phyloP scores from a whole-genome alignment of 495 filamentous ascomycete species.

The Collariella sp. region DNA sequence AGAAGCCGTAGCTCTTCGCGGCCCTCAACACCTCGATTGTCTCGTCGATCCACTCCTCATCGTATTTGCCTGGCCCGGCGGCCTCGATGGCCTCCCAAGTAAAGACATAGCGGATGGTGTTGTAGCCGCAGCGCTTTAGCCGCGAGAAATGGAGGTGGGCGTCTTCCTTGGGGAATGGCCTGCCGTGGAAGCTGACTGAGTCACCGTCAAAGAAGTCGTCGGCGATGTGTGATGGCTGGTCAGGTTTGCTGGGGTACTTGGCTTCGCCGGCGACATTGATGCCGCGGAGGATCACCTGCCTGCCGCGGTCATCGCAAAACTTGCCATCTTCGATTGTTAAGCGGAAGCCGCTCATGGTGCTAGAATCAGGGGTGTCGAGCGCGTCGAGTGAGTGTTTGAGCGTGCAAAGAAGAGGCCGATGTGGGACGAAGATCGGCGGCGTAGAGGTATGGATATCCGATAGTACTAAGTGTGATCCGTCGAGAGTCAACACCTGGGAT shows the following conservation, averaged over 20 bases:
- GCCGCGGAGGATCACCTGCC: slow-evolving; percentile 50
- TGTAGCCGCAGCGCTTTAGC: slow-evolving; percentile 82
- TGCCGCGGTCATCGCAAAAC: slow-evolving; percentile 57
- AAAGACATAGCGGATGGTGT: slow-evolving; percentile 91
- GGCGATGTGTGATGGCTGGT: slow-evolving; percentile 68
- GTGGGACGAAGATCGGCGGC: neutral
- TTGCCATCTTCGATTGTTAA: slow-evolving; percentile 73
- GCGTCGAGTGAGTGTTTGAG: neutral
- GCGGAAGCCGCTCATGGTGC: slow-evolving; percentile 40
- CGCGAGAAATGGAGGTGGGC: slow-evolving; percentile 83
- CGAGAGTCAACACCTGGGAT: no score
- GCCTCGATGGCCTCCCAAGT: slow-evolving; percentile 99
- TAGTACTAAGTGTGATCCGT: neutral
- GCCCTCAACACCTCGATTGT: slow-evolving; percentile 76
- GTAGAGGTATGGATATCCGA: neutral
- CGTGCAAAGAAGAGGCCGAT: neutral
- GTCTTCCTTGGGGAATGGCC: slow-evolving; percentile 75
- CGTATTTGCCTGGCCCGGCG: slow-evolving; percentile 85
- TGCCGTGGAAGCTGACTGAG: slow-evolving; percentile 76
- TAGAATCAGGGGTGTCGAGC: neutral
- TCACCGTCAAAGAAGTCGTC: slow-evolving; percentile 90
- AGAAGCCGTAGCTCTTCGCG: slow-evolving; percentile 86
- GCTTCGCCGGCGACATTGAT: slow-evolving; percentile 60
- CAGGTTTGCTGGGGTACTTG: slow-evolving; percentile 62
- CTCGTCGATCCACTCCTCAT: slow-evolving; percentile 86